These are phyloP conservation scores for Starmerella vaccinii DNA, from an alignment of 805 yeast species.

Conservation along the genomic window DNA sequence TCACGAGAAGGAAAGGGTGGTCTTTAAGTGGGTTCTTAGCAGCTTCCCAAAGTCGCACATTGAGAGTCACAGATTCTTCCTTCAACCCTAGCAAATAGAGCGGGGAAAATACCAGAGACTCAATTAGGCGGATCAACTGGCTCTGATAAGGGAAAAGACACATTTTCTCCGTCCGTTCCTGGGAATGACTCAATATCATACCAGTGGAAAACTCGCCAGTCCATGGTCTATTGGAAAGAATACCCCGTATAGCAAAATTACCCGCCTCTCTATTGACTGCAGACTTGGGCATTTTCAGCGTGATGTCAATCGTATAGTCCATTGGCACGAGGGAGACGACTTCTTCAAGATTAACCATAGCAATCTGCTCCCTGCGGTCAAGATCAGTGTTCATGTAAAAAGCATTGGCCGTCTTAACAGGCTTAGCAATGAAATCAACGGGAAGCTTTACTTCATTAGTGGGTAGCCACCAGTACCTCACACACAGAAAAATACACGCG, in stretches of 20 bases:
- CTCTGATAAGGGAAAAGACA: constrained; percentile 1
- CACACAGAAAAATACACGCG: not conserved
- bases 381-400: not conserved
- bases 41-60: not conserved
- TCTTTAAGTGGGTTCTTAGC: not conserved
- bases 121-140: not conserved
- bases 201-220: not conserved
- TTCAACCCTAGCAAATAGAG: not conserved
- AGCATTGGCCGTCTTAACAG: constrained; percentile 5
- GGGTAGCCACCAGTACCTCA: constrained; percentile 12
- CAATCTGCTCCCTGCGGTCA: not conserved
- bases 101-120: not conserved
- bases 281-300: not conserved
- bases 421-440: constrained; percentile 15
- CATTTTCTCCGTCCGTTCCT: not conserved
- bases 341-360: not conserved
- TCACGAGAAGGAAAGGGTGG: not conserved
- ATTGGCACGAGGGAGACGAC: not conserved
- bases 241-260: not conserved
- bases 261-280: not conserved
- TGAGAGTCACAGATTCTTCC: not conserved
- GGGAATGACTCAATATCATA: not conserved
- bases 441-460: not conserved
- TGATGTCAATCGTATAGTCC: constrained; percentile 3
- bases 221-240: not conserved